Evolutionary conservation across 129 eudicot genomes (phyloP).

Genomic region (Dittrichia graveolens): DNA sequence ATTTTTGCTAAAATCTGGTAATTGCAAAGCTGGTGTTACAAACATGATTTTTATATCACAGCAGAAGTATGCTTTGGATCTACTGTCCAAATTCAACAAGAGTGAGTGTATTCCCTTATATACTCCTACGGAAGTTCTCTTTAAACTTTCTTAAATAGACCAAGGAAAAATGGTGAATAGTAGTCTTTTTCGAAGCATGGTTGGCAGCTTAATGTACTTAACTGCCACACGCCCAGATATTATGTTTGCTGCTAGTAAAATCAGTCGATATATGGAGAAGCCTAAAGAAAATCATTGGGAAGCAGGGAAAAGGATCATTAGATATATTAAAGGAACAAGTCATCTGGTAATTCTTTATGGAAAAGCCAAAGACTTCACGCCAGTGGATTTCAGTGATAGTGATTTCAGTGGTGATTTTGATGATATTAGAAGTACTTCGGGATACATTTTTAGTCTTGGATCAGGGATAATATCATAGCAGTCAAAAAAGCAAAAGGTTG

Average conservation of each 20-base stretch:
- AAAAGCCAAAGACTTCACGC: not conserved
- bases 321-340: not conserved
- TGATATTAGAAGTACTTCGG: not conserved
- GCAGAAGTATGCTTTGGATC: no score
- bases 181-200: not conserved
- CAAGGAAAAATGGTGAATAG: no score
- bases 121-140: no score
- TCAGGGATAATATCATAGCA: not conserved
- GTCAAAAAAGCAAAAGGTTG: not conserved
- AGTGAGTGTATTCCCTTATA: no score
- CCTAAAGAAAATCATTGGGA: not conserved
- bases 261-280: not conserved
- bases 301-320: not conserved
- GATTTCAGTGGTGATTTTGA: not conserved
- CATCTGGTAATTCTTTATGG: not conserved
- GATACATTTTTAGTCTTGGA: not conserved
- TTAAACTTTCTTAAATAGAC: no score
- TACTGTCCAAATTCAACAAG: no score
- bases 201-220: constrained; percentile 5
- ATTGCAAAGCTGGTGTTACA: no score
- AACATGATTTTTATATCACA: no score
- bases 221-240: no score
- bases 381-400: not conserved
- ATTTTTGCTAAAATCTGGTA: no score
- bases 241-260: not conserved